These are phyloP conservation scores for Agrostemma githago DNA, from an alignment of 148 eudicot genomes.

Conservation along the genomic window DNA sequence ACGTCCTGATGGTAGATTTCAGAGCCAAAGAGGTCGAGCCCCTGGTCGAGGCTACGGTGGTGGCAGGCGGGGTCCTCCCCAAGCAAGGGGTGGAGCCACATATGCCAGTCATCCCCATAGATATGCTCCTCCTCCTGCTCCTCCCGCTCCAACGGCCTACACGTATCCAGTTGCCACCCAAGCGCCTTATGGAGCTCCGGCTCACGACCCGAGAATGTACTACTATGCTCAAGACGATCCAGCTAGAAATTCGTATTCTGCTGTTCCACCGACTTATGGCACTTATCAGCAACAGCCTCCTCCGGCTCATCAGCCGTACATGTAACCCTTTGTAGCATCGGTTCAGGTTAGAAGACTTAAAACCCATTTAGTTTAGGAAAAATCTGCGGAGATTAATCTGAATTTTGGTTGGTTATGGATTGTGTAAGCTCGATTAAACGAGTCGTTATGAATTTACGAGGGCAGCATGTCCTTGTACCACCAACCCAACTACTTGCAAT, in stretches of 20 bases:
- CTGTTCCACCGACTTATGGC: constrained; percentile 29
- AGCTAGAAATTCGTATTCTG: constrained; percentile 21
- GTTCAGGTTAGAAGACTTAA: too few species aligned
- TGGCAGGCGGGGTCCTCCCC: constrained; percentile 26
- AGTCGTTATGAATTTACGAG: too few species aligned
- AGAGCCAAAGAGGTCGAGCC: constrained; percentile 20
- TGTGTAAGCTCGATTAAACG: too few species aligned
- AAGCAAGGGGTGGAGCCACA: constrained; percentile 14
- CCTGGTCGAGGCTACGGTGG: constrained; percentile 12
- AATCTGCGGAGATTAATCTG: too few species aligned
- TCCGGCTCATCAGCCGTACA: constrained; percentile 27
- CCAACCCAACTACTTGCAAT: too few species aligned
- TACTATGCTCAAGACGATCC: constrained; percentile 35
- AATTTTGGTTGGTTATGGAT: too few species aligned
- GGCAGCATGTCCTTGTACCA: too few species aligned
- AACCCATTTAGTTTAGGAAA: too few species aligned
- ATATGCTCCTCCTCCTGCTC: constrained; percentile 25
- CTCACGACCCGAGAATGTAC: constrained; percentile 33
- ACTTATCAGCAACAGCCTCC: constrained; percentile 27
- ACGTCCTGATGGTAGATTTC: constrained; percentile 29
- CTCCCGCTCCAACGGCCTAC: constrained; percentile 22
- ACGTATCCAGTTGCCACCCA: constrained; percentile 29
- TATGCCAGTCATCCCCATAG: constrained; percentile 26
- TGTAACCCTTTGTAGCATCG: constrained; percentile 11
- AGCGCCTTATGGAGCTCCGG: constrained; percentile 33